Conservation (phyloP, 2,329 filamentous ascomycete species). For the Botrytis medusae region DNA sequence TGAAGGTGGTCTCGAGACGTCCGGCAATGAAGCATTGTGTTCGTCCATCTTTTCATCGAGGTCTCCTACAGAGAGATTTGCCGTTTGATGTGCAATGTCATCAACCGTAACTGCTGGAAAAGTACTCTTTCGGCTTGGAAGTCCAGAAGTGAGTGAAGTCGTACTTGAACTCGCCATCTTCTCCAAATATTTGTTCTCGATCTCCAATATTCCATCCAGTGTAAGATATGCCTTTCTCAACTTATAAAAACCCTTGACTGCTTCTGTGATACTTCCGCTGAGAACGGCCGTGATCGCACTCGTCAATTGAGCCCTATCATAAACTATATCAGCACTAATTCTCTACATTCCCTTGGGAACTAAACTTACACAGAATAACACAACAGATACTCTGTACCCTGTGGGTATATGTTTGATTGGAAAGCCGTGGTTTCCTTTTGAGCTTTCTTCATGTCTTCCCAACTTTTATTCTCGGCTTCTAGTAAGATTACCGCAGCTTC, state of each 20-base stretch:
- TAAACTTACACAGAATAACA: constrained; percentile 60
- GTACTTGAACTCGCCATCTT: constrained; percentile 31
- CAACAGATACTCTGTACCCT: constrained; percentile 83
- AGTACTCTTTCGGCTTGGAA: background rate
- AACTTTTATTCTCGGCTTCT: constrained; percentile 74
- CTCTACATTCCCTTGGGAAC: constrained; percentile 9
- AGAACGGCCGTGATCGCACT: constrained; percentile 82
- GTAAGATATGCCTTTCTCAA: constrained; percentile 84
- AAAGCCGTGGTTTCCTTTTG: constrained; percentile 62
- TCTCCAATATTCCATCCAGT: constrained; percentile 74
- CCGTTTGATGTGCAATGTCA: constrained; percentile 7
- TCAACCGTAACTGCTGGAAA: background rate
- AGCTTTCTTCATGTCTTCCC: constrained; percentile 73
- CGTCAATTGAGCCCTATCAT: constrained; percentile 75
- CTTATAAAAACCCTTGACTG: constrained; percentile 89
- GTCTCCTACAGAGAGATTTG: constrained; percentile 3
- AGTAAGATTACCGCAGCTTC: constrained; percentile 72
- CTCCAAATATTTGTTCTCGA: constrained; percentile 61
- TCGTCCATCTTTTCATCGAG: constrained; percentile 8
- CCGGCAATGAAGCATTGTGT: background rate
- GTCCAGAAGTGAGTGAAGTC: constrained; percentile 24
- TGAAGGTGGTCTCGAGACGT: constrained; percentile 13
- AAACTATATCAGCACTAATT: constrained; percentile 5
- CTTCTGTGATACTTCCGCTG: constrained; percentile 90
- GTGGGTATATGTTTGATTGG: constrained; percentile 64